phyloP scores from a whole-genome alignment of 2,329 filamentous ascomycete species.

The Cyphellophora europaea region DNA sequence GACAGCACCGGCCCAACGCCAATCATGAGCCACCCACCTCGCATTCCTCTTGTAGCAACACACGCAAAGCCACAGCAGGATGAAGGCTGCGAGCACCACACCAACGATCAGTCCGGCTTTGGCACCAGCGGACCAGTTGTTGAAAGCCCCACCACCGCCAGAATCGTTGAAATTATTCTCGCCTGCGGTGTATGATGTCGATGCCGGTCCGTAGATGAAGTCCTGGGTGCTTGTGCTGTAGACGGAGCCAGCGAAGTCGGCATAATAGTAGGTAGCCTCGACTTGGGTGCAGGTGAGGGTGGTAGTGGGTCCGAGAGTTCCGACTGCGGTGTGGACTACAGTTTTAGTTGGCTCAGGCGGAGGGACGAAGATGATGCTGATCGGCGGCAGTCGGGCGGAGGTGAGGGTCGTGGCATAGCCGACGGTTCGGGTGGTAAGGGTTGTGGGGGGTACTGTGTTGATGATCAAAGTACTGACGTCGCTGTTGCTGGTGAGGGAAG shows the following conservation, averaged over 20 bases:
- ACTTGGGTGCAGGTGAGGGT: background rate
- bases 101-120: slow-evolving; percentile 22
- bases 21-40: slow-evolving; percentile 16
- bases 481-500: background rate
- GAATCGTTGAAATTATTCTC: too few species aligned
- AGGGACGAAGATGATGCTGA: background rate
- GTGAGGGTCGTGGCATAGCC: too few species aligned
- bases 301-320: background rate
- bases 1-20: slow-evolving; percentile 3
- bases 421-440: too few species aligned
- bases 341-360: too few species aligned
- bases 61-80: slow-evolving; percentile 16
- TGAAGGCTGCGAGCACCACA: slow-evolving; percentile 16
- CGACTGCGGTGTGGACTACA: too few species aligned
- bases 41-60: slow-evolving; percentile 10
- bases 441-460: background rate
- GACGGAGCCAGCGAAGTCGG: background rate
- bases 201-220: too few species aligned
- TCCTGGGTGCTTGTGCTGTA: background rate
- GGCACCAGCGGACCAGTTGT: slow-evolving; percentile 19
- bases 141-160: slow-evolving; percentile 16
- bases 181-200: too few species aligned
- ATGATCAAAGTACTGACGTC: background rate
- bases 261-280: background rate
- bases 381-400: background rate